Percentiles rank a stretch among this genome's conserved stretches.
Evolutionary conservation across 192 early-diverging fungal species (phyloP).

Genomic region (Podila clonocystis): DNA sequence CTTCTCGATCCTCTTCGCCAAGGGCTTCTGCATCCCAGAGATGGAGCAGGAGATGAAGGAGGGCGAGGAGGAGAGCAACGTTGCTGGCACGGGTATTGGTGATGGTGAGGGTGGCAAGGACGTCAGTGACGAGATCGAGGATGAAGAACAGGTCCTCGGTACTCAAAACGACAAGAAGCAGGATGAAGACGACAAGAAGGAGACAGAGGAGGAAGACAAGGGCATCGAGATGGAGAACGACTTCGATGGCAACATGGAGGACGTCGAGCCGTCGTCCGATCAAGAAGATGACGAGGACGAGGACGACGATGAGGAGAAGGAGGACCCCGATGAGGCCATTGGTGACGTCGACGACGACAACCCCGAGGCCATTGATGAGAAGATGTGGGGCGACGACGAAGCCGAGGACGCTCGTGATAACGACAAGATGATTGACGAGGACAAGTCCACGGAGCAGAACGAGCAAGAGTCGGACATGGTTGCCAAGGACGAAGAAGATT

Average conservation of each 20-base stretch:
- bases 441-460: constrained; percentile 56
- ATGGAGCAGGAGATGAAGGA: constrained; percentile 69
- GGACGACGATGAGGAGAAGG: constrained; percentile 76
- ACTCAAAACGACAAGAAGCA: constrained; percentile 78
- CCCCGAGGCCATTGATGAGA: constrained; percentile 93
- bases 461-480: constrained; percentile 68
- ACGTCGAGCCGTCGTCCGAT: constrained; percentile 76
- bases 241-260: constrained; percentile 92
- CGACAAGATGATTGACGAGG: constrained; percentile 75
- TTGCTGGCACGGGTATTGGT: constrained; percentile 86
- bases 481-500: constrained; percentile 68
- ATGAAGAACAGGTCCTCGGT: constrained; percentile 95
- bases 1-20: constrained; percentile 75
- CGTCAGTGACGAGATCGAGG: constrained; percentile 97
- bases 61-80: constrained; percentile 63
- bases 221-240: constrained; percentile 98
- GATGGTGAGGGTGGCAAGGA: constrained; percentile 95
- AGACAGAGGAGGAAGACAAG: constrained; percentile 82
- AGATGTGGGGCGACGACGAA: constrained; percentile 95
- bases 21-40: constrained; percentile 91
- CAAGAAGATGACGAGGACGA: constrained; percentile 65
- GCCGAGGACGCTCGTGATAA: constrained; percentile 66
- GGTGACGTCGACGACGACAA: constrained; percentile 90
- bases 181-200: constrained; percentile 64
- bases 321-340: constrained; percentile 89